These are phyloP conservation scores for Mortierella sp. DNA, from an alignment of 371 early-diverging fungal species.

Conservation along the genomic window DNA sequence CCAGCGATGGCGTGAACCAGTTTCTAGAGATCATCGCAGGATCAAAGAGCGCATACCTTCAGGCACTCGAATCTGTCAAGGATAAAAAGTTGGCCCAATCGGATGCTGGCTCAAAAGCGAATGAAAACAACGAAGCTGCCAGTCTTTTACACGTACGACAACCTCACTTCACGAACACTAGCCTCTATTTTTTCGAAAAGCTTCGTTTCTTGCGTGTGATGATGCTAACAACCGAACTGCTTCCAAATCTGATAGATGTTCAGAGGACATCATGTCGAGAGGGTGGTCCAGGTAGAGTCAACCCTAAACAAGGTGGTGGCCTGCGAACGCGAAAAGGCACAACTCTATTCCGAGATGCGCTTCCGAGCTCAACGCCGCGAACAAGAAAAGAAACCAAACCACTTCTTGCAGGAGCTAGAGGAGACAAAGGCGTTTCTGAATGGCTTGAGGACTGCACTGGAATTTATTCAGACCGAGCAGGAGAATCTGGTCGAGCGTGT, in stretches of 20 bases:
- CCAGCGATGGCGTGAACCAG: slow-evolving; percentile 1
- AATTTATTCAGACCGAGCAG: slow-evolving; percentile 52
- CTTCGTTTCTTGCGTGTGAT: background rate
- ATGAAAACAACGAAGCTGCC: slow-evolving; percentile 5
- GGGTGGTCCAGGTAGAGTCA: slow-evolving; percentile 39
- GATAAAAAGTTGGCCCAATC: background rate
- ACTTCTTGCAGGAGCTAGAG: slow-evolving; percentile 41
- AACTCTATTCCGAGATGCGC: slow-evolving; percentile 34
- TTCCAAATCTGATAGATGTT: slow-evolving; percentile 28
- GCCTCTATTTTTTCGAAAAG: too few relatives aligned
- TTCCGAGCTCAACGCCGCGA: slow-evolving; percentile 27
- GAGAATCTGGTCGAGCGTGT: slow-evolving; percentile 48
- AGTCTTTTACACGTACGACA: slow-evolving; percentile 26
- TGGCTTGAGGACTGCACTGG: slow-evolving; percentile 34
- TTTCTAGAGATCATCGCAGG: slow-evolving; percentile 12
- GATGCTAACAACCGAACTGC: background rate
- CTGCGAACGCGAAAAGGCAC: slow-evolving; percentile 30
- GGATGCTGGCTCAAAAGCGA: background rate
- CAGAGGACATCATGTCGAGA: slow-evolving; percentile 38
- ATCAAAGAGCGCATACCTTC: background rate
- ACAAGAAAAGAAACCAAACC: slow-evolving; percentile 12
- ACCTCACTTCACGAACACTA: background rate
- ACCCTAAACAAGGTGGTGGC: slow-evolving; percentile 26
- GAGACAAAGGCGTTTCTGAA: slow-evolving; percentile 36
- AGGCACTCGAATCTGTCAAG: slow-evolving; percentile 5